Evolutionary conservation across 208 protist genomes (phyloP).

Genomic region (Tritrichomonas musculus): DNA sequence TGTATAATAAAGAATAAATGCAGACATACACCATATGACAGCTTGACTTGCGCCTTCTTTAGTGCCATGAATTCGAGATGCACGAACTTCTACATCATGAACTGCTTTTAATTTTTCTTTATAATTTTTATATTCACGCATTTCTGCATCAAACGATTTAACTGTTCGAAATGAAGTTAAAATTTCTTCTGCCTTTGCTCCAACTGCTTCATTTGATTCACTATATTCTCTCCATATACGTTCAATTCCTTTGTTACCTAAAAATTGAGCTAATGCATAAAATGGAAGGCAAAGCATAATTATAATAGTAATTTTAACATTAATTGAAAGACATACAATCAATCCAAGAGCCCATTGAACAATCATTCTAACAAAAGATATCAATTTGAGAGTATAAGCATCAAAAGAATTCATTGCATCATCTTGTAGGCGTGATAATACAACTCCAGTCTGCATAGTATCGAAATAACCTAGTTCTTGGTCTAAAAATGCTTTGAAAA

Average conservation of each 20-base stretch:
- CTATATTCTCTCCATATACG: not conserved
- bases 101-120: not conserved
- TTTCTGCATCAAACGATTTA: conserved; percentile 6
- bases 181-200: not conserved
- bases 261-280: not conserved
- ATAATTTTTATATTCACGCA: not conserved
- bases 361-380: not conserved
- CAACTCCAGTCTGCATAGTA: not conserved
- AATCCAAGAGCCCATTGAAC: not conserved
- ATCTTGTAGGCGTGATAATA: not conserved
- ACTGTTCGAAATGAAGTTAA: not conserved
- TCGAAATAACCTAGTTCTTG: conserved; percentile 16
- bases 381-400: not conserved
- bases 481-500: not conserved
- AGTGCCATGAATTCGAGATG: not conserved
- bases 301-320: not conserved
- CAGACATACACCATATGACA: not conserved
- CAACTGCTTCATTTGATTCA: not conserved
- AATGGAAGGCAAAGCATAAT: not conserved
- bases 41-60: not conserved
- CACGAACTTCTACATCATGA: not conserved
- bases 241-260: not conserved
- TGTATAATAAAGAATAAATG: not conserved
- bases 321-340: not conserved
- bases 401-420: not conserved